Evolutionary conservation across 306 rosid genomes (phyloP).

Genomic region (Inga oerstediana): DNA sequence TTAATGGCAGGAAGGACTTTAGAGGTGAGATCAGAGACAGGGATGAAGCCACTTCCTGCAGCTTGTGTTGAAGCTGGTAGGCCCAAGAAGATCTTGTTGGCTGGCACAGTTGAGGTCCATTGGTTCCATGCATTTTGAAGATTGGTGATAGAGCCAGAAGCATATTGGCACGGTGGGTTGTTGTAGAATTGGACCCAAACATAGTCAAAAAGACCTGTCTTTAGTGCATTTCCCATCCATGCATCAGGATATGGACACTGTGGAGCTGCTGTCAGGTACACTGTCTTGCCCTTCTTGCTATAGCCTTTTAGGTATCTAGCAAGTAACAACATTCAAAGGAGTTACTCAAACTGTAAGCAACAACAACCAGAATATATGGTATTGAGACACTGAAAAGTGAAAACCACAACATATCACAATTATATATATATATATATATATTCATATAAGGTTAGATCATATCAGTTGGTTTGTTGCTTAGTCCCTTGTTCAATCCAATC

Average conservation of each 20-base stretch:
- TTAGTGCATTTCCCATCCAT: conserved; percentile 43
- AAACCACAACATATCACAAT: neutral
- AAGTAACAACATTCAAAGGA: neutral
- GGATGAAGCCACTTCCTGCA: conserved; percentile 45
- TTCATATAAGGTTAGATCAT: neutral
- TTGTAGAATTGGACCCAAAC: conserved; percentile 52
- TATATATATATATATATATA: too few species aligned
- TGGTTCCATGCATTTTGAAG: conserved; percentile 49
- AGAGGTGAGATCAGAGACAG: conserved; percentile 40
- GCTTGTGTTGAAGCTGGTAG: conserved; percentile 44
- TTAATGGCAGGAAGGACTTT: conserved; percentile 47
- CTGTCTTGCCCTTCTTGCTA: conserved; percentile 6
- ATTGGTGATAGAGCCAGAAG: conserved; percentile 14
- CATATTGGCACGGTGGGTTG: conserved; percentile 49
- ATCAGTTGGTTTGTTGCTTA: neutral
- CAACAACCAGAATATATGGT: neutral
- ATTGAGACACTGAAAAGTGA: too few species aligned
- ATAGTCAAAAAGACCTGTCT: conserved; percentile 42
- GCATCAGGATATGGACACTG: conserved; percentile 50
- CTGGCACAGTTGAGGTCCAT: conserved; percentile 39
- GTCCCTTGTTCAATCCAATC: neutral
- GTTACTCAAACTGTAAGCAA: neutral
- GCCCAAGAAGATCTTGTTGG: conserved; percentile 44
- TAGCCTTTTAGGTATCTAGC: conserved; percentile 40
- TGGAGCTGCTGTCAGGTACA: conserved; percentile 46